Base-by-base conservation (phyloP, 2,329 filamentous ascomycete genomes). In the Penicillium frequentans region DNA sequence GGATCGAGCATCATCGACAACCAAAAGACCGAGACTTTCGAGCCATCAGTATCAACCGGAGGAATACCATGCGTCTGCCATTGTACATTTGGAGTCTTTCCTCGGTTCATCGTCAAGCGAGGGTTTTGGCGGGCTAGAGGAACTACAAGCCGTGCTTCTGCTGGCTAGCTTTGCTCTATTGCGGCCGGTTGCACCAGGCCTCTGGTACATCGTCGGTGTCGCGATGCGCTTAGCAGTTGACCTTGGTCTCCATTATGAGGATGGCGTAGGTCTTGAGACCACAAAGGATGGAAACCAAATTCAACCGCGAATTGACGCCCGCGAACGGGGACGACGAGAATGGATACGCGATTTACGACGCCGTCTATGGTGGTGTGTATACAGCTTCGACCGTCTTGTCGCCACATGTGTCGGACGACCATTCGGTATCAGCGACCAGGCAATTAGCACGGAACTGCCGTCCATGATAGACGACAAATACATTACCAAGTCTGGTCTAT, bases 161-260 rank as follows among this genome's bases (percentile, higher is more conserved):
- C 81, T 98, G 46, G 93, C 93, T 45, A 92, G 92, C 54, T 96
- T 98, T 80, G 93, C 93, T 8, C 81, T 99, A 49, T 81, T 98
- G 61, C 84, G 93, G 54, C 95, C 95, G 1, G 92, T 98, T 23
- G 91, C 93, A 1, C 93, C 93, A 0, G 95, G 95, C 14, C 79
- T 98, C 45, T 98, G 93, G 93, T 98, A 98, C 75, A 98, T 98
- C 60, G 90, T 96, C 58, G 95, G 95, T 11, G 93, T 97, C 44
- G 93, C 93, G 6, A 89, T 96, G 58, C 88, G 95, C 37, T 77
- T 98, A 52, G 93, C 91, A 7, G 89, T 98, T 23, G 95, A 98
- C 72, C 82, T 98, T 2, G 95, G 95, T 10, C 79, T 98, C 27
- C 93, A 98, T 73, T 92, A 93, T 64, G 95, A 98, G 73, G 93